Percentiles rank a stretch among this genome's conserved stretches.
These are phyloP conservation scores for Phytophthora europaea DNA, from an alignment of 352 stramenopile genomes.

Conservation along the genomic window DNA sequence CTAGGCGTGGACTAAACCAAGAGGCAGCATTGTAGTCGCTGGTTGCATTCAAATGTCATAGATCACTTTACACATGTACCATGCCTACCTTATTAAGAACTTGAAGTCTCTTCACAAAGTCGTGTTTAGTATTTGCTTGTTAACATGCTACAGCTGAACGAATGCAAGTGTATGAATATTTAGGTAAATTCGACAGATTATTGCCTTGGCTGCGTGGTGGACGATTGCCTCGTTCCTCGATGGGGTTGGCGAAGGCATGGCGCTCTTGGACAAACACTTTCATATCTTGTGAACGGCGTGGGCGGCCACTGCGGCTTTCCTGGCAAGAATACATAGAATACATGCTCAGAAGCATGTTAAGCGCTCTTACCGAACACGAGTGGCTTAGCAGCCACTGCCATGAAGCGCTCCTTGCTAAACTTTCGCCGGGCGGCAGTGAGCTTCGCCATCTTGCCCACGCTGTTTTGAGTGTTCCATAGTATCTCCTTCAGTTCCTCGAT, in stretches of 20 bases:
- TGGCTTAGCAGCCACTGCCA: conserved; percentile 72
- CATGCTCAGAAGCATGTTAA: conserved; percentile 28
- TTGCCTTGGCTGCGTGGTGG: conserved; percentile 23
- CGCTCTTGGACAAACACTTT: conserved; percentile 49
- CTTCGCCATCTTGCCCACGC: conserved; percentile 79
- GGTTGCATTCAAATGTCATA: conserved; percentile 28
- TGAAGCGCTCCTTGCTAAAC: conserved; percentile 88
- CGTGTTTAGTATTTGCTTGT: conserved; percentile 13
- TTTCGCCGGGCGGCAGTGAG: conserved; percentile 86
- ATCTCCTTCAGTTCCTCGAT: conserved; percentile 86
- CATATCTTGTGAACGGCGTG: conserved; percentile 38
- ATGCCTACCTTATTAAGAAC: not conserved
- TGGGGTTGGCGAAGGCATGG: conserved; percentile 23
- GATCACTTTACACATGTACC: conserved; percentile 12
- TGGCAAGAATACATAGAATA: conserved; percentile 35
- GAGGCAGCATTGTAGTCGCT: conserved; percentile 1
- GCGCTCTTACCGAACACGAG: conserved; percentile 59
- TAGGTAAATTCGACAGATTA: conserved; percentile 37
- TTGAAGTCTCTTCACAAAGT: not conserved
- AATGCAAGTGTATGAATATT: conserved; percentile 30
- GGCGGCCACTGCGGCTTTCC: conserved; percentile 25
- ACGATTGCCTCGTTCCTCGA: conserved; percentile 24
- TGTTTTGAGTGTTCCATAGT: conserved; percentile 77
- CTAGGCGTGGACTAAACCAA: conserved; percentile 59
- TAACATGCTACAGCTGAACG: conserved; percentile 8